A percentile compares a stretch with the other conserved stretches of the same genome.
Evolutionary conservation across 805 yeast species (phyloP).

Genomic region (Candida manassasensis): DNA sequence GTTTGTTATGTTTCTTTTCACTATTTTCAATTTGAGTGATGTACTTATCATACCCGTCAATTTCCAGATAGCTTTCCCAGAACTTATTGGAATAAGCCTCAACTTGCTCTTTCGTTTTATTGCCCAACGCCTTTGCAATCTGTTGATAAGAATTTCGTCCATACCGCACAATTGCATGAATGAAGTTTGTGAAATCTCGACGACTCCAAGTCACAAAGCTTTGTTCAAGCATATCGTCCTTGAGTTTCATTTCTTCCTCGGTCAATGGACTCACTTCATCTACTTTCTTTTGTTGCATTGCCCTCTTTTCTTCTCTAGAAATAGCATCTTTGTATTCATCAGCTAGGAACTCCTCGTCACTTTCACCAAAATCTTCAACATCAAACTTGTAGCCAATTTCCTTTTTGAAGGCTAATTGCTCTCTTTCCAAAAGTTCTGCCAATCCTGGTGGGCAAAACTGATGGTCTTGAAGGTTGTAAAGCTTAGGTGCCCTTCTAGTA

Average conservation of each 20-base stretch:
- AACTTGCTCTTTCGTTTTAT: constrained; percentile 57
- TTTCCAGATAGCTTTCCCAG: constrained; percentile 56
- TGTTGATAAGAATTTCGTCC: constrained; percentile 50
- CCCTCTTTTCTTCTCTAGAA: constrained; percentile 33
- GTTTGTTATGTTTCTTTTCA: constrained; percentile 58
- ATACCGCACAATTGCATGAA: constrained; percentile 63
- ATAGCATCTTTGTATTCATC: constrained; percentile 40
- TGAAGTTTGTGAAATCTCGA: constrained; percentile 68
- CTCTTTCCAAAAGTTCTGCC: constrained; percentile 52
- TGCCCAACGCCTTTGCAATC: constrained; percentile 53
- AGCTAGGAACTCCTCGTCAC: constrained; percentile 46
- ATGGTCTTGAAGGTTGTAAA: constrained; percentile 61
- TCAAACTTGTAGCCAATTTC: constrained; percentile 56
- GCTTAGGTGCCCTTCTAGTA: constrained; percentile 52
- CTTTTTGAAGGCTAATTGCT: constrained; percentile 59
- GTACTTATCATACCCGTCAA: constrained; percentile 71
- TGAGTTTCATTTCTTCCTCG: constrained; percentile 54
- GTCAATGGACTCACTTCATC: constrained; percentile 56
- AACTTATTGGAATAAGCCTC: constrained; percentile 53
- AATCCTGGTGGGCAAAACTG: constrained; percentile 64
- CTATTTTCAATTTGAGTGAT: constrained; percentile 68
- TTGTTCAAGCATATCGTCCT: constrained; percentile 47
- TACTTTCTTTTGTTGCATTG: constrained; percentile 50
- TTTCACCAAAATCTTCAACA: constrained; percentile 55
- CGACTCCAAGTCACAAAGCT: constrained; percentile 69